phyloP scores from a whole-genome alignment of 768 basidiomycete genomes.

The Podaxis pistillaris region DNA sequence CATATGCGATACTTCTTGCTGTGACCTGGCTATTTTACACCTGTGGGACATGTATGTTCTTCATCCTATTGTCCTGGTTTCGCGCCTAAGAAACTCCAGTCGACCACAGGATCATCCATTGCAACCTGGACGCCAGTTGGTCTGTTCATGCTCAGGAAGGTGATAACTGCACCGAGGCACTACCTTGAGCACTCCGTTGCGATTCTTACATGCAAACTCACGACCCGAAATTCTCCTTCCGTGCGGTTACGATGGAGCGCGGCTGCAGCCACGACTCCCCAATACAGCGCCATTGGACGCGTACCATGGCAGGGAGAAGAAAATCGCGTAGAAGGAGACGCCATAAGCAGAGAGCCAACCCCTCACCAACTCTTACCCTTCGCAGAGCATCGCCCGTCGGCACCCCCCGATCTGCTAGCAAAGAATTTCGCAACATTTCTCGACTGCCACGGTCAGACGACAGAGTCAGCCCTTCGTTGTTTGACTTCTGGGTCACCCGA shows the following conservation, averaged over 20 bases:
- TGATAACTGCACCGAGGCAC: slow-evolving; percentile 10
- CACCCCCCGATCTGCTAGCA: slow-evolving; percentile 4
- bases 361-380: neutral
- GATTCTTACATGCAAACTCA: slow-evolving; percentile 6
- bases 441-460: slow-evolving; percentile 7
- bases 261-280: slow-evolving; percentile 1
- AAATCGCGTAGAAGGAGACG: neutral
- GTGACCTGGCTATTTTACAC: neutral
- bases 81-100: neutral
- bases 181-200: slow-evolving; percentile 10
- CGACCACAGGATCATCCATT: slow-evolving; percentile 8
- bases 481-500: slow-evolving; percentile 1
- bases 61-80: neutral
- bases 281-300: neutral
- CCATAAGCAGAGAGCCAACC: neutral
- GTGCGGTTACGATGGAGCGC: slow-evolving; percentile 4
- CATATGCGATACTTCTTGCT: slow-evolving; percentile 11
- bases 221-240: neutral
- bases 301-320: neutral
- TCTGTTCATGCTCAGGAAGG: slow-evolving; percentile 16
- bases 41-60: slow-evolving; percentile 11
- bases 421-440: neutral
- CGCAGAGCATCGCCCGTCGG: neutral
- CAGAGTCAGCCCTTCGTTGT: slow-evolving; percentile 4
- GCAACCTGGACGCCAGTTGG: slow-evolving; percentile 12